These are phyloP conservation scores for Loxodes magnus DNA, from an alignment of 73 alveolate genomes.

Conservation along the genomic window DNA sequence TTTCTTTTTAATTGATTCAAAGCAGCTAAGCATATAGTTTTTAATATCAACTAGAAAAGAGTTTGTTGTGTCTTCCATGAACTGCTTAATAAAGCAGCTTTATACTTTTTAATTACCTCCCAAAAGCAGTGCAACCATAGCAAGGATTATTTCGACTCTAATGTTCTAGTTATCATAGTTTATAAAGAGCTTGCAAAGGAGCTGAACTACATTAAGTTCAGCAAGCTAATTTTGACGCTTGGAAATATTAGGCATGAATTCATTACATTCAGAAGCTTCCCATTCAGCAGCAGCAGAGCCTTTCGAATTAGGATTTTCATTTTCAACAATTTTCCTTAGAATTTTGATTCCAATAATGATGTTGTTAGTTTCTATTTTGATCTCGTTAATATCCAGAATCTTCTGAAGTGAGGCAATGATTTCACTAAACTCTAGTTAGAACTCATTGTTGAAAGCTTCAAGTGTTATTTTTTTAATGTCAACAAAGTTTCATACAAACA, in stretches of 20 bases:
- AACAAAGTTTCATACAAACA: too few species aligned
- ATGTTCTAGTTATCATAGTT: too few species aligned
- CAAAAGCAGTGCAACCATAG: slow-evolving; percentile 20
- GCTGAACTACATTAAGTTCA: too few species aligned
- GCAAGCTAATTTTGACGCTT: slow-evolving; percentile 20
- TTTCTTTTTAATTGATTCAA: slow-evolving; percentile 18
- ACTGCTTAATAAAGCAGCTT: slow-evolving; percentile 21
- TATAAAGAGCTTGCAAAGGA: too few species aligned
- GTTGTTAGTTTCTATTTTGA: slow-evolving; percentile 12
- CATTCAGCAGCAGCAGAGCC: slow-evolving; percentile 33
- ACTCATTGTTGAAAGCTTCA: too few species aligned
- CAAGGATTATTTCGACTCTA: slow-evolving; percentile 20
- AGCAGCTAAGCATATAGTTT: slow-evolving; percentile 11
- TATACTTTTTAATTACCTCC: slow-evolving; percentile 36
- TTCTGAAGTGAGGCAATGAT: not conserved
- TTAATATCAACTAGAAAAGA: slow-evolving; percentile 14
- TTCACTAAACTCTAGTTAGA: slow-evolving; percentile 28
- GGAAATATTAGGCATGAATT: slow-evolving; percentile 9
- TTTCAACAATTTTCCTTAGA: slow-evolving; percentile 32
- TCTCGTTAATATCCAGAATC: slow-evolving; percentile 4
- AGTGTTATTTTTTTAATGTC: too few species aligned
- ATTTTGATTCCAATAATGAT: slow-evolving; percentile 29
- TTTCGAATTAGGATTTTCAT: slow-evolving; percentile 14
- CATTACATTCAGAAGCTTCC: slow-evolving; percentile 38
- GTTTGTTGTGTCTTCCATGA: slow-evolving; percentile 21